Base-by-base conservation (phyloP, 805 yeast species). In the Saitoella complicata region DNA sequence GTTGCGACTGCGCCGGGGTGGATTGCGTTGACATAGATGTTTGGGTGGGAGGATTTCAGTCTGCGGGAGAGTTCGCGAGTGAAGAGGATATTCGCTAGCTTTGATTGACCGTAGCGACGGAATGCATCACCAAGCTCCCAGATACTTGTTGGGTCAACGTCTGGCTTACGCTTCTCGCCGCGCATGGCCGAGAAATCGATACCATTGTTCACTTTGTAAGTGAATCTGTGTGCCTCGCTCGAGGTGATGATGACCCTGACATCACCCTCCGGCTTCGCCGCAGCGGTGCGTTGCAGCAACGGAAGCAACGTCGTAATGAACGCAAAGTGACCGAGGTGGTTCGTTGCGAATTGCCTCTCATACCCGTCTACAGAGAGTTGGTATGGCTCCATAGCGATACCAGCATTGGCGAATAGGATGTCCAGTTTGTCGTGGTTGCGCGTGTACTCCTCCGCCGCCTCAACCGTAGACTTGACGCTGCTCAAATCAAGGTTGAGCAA, bases 361-460 rank as follows among this genome's bases (percentile, higher is more conserved):
- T 37, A 49, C 37, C 52, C 52, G 3, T 49, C 51, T 6, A 40
- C 41, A 5, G 46, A 48, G 32, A 49, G 39, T 9, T 45, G 45
- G 3, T 51, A 41, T 40, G 38, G 43, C 47, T 46, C 21, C 11
- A 31, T n/a, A 13, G 47, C 52, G n/a, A 48, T 83, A 31, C 87
- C 87, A 4, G 86, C 86, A 54, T 80, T 79, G 40, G 85, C 83
- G 51, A 77, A 67, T 48, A 79, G 64, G 49, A 79, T 76, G 58
- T 79, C 75, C 33, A 78, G 66, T 51, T 68, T 63, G 6, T 50
- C 8, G 33, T 72, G 70, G n/a, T 56, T 57, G 46, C 62, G 58
- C 21, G 58, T 46, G 11, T 70, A 71, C 33, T 65, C 67, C 7
- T 64, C 38, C 3, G 51, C 52, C 6, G 47, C 40, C 31, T 38